These are phyloP conservation scores for Paramecium primaurelia DNA, from an alignment of 73 alveolate species.

Conservation along the genomic window DNA sequence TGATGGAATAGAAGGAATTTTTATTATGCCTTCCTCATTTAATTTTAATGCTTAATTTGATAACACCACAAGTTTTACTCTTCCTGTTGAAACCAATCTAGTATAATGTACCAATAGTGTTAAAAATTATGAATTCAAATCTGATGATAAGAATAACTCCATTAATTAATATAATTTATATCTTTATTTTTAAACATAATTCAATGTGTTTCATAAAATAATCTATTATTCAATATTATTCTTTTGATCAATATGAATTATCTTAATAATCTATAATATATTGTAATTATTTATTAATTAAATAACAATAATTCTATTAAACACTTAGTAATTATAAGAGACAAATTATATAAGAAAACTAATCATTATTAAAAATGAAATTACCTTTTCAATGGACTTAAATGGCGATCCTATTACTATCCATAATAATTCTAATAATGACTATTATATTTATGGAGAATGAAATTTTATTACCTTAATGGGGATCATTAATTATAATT, in stretches of 20 bases:
- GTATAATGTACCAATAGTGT: neutral
- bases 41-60: neutral
- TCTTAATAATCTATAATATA: too few relatives aligned
- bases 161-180: neutral
- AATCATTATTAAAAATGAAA: neutral
- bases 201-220: neutral
- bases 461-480: neutral
- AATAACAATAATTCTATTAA: neutral
- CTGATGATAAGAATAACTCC: neutral
- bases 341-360: neutral
- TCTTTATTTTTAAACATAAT: neutral
- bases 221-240: neutral
- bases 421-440: neutral
- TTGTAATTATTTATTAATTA: too few relatives aligned
- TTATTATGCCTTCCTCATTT: neutral
- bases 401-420: neutral
- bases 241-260: too few relatives aligned
- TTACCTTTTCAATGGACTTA: neutral
- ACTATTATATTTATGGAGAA: neutral
- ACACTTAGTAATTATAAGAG: neutral
- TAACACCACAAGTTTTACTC: neutral
- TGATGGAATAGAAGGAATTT: conserved; percentile 30
- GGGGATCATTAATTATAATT: neutral
- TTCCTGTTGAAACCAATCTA: neutral
- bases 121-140: neutral